Conservation (phyloP, 129 eudicot genomes). For the Saussurea involucrata region DNA sequence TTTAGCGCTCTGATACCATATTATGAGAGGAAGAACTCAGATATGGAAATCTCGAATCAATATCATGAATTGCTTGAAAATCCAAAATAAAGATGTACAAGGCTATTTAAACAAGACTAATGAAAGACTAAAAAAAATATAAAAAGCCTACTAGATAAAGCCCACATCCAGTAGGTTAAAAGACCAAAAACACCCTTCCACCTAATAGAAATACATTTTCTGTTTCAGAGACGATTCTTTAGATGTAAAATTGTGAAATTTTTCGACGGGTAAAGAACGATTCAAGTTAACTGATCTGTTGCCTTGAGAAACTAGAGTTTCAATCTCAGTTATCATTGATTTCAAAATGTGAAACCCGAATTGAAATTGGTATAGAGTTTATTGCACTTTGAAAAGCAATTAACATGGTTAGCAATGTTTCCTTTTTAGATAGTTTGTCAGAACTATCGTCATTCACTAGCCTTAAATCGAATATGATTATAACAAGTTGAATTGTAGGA, state of each 20-base stretch:
- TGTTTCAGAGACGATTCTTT: background rate
- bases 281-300: background rate
- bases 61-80: too few relatives aligned
- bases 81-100: too few relatives aligned
- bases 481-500: slow-evolving; percentile 7
- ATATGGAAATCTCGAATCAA: too few relatives aligned
- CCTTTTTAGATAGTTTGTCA: background rate
- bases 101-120: too few relatives aligned
- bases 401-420: background rate
- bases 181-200: too few relatives aligned
- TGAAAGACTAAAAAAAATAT: too few relatives aligned
- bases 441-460: background rate
- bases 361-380: background rate
- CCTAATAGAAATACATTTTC: background rate
- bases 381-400: background rate
- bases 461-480: background rate
- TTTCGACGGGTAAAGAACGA: background rate
- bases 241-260: slow-evolving; percentile 1
- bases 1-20: too few relatives aligned
- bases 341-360: background rate
- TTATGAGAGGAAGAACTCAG: too few relatives aligned
- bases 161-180: too few relatives aligned
- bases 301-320: too few relatives aligned
- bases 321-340: too few relatives aligned
- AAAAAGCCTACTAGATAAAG: too few relatives aligned